These are phyloP conservation scores for Logfia minima DNA, from an alignment of 129 eudicot species.

Conservation along the genomic window DNA sequence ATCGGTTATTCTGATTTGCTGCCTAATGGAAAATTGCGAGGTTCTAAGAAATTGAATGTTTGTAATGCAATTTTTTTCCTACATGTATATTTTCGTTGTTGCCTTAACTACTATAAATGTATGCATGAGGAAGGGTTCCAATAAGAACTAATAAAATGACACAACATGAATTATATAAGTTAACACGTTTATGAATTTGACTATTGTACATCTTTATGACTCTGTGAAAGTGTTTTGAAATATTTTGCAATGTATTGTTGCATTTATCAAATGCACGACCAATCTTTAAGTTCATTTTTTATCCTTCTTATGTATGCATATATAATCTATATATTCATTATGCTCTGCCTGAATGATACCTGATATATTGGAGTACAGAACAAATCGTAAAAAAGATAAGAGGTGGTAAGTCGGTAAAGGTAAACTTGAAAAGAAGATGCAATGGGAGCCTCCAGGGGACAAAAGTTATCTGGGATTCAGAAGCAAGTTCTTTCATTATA, in stretches of 20 bases:
- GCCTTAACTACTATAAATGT: not conserved
- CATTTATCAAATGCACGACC: not conserved
- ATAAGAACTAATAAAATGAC: not conserved
- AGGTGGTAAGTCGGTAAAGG: not conserved
- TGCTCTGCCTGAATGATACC: not conserved
- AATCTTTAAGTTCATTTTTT: not conserved
- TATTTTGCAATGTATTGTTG: not conserved
- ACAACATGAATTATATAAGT: not conserved
- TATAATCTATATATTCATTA: not conserved
- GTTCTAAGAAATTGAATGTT: too few species aligned
- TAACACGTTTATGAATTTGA: not conserved
- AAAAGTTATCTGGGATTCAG: slow-evolving; percentile 4
- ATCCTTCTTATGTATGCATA: not conserved
- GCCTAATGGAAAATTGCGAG: too few species aligned
- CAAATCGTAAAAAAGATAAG: not conserved
- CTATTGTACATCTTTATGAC: not conserved
- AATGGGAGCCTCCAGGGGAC: not conserved
- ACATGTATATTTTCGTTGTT: not conserved
- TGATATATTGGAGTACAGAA: not conserved
- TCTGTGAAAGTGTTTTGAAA: not conserved
- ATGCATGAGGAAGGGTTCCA: not conserved
- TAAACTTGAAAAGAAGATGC: not conserved
- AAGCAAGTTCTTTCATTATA: slow-evolving; percentile 13
- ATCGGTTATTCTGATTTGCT: too few species aligned
- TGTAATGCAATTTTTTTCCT: not conserved